Base-by-base conservation (phyloP, 257 asterid species). In the Nicotiana knightiana region DNA sequence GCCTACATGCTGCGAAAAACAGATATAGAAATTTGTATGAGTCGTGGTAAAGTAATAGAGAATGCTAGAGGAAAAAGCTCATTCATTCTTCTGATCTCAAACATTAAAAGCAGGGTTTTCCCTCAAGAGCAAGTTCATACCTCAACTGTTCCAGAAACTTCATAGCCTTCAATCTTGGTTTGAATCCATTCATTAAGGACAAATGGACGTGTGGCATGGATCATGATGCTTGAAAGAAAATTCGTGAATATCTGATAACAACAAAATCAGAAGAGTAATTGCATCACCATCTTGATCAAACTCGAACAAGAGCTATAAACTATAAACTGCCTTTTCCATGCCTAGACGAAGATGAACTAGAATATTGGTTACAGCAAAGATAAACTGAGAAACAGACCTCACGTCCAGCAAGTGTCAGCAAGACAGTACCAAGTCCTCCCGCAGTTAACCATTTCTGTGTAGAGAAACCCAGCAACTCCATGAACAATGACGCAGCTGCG, bases 371-470 rank as follows among this genome's bases (percentile, higher is more conserved):
- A 9, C 46, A 70, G 46, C 39, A 24, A 24, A 86, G 53, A 26
- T 35, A 30, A 48, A 82, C 83, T 8, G 62, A 32, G 48, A 61
- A 76, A 83, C 58, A 68, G 77, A 94, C 99, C 98, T 96, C 98
- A 35, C 99, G 98, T 62, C 99, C 98, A 83, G 98, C 99, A 84
- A 96, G 98, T n/a, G 99, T 96, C 82, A 96, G 93, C 90, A 96
- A 86, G 68, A 96, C 98, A 10, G 99, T 96, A 83, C 98, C 99
- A 79, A 96, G 99, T 68, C 99, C 98, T 80, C 99, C 99, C 3
- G 98, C 99, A 8, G 99, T 94, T 83, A 96, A 93, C 99, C 97
- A 94, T 86, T 83, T 96, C 87, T 96, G 98, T 70, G 99, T 93
- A 79, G 99, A 96, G 87, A 96, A 96, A 76, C 99, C 99, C 84